Evolutionary conservation across 1,284 basidiomycete genomes (phyloP).

Genomic region (Ceratobasidium sp.): DNA sequence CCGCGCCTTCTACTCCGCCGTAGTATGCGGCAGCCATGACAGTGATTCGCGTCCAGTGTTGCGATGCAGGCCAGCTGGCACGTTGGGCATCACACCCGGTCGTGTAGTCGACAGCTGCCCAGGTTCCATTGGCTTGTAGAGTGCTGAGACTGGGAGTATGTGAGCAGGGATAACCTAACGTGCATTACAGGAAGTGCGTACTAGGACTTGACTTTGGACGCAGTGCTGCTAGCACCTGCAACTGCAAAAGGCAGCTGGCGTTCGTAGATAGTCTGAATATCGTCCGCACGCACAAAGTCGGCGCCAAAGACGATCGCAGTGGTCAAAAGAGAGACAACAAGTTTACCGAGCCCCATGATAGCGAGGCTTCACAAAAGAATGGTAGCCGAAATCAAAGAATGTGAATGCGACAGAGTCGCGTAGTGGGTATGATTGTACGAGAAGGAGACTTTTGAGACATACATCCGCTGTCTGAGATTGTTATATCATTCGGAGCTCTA

Average conservation of each 20-base stretch:
- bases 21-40: constrained; percentile 58
- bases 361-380: background rate
- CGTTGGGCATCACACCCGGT: constrained; percentile 70
- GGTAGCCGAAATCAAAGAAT: background rate
- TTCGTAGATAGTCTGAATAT: constrained; percentile 40
- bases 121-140: constrained; percentile 23
- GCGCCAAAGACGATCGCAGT: background rate
- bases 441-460: background rate
- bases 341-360: background rate
- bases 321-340: background rate
- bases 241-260: constrained; percentile 34
- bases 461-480: background rate
- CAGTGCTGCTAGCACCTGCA: background rate
- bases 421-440: background rate
- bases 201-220: background rate
- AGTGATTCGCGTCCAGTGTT: constrained; percentile 71
- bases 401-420: background rate
- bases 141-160: background rate
- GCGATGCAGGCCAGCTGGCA: constrained; percentile 75
- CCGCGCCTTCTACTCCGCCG: constrained; percentile 14
- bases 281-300: background rate
- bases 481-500: background rate
- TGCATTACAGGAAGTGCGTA: background rate
- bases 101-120: constrained; percentile 66
- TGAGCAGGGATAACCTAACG: background rate